A percentile compares a stretch with the other conserved stretches of the same genome.
These are phyloP conservation scores for Gloeopeniophorella convolvens DNA, from an alignment of 768 basidiomycete genomes.

Conservation along the genomic window DNA sequence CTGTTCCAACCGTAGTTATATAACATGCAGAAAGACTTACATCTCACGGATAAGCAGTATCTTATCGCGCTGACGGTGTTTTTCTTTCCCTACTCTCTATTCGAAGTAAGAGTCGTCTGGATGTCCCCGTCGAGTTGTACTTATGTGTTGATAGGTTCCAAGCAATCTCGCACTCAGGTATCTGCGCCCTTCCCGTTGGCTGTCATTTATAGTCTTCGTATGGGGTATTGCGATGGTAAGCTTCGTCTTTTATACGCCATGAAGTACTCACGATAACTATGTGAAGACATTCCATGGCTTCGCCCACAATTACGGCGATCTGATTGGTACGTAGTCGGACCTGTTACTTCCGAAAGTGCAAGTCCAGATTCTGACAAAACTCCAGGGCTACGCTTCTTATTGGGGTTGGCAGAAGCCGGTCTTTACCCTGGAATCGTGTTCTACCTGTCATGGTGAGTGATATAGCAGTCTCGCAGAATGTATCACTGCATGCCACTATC, in stretches of 20 bases:
- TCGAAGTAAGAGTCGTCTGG: constrained; percentile 44
- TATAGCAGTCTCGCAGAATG: too few relatives aligned
- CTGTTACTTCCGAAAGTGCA: not conserved
- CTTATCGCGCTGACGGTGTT: constrained; percentile 65
- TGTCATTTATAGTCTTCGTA: constrained; percentile 36
- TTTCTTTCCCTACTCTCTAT: constrained; percentile 67
- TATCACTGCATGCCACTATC: too few relatives aligned
- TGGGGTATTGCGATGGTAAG: constrained; percentile 40
- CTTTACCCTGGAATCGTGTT: constrained; percentile 50
- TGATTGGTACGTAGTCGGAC: constrained; percentile 41
- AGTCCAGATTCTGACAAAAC: not conserved
- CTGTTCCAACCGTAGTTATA: constrained; percentile 41
- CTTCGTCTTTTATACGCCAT: not conserved
- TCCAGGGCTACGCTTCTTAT: constrained; percentile 51
- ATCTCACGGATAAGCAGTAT: constrained; percentile 59
- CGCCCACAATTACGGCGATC: constrained; percentile 51
- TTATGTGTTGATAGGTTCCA: constrained; percentile 37
- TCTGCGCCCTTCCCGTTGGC: constrained; percentile 62
- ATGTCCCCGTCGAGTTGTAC: not conserved
- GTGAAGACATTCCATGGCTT: constrained; percentile 58
- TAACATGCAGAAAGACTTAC: constrained; percentile 46
- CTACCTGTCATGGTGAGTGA: constrained; percentile 49
- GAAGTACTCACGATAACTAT: not conserved
- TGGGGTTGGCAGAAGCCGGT: constrained; percentile 50
- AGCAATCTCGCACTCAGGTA: constrained; percentile 56